Evolutionary conservation across 305 asterid species (phyloP), one percentile per base, ranked within the genome.

Genomic region (Ajuga reptans): DNA sequence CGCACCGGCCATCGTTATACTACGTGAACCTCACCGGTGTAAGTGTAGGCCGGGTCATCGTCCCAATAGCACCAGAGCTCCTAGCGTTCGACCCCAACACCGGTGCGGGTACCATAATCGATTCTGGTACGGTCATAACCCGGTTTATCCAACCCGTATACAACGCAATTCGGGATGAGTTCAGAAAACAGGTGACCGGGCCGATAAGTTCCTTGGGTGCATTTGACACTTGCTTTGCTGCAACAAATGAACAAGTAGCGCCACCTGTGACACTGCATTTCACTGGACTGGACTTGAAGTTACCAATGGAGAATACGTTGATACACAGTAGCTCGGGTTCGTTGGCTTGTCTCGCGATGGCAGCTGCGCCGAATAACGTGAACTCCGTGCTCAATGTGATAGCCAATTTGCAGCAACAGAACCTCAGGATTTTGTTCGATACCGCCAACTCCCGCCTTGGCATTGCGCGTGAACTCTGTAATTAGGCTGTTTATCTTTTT

Each of bases 351-450:
- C 71, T 92, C 85, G 89, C 98, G 0, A 88, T 92, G 96, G 98
- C 96, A 0, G 89, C 96, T 4, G 90, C 92, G 0, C 96, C 98
- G 0, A 71, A 68, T 43, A 88, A 88, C 53, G 85, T 85, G 77
- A 84, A 92, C 84, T 88, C 97, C 0, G 89, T 81, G 69, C 80
- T 92, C 73, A 92, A 89, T 64, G 89, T 90, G 2, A 84, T 92
- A 21, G 98, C 97, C 76, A 90, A 84, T 83, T 81, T 90, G 86
- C 97, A 92, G 95, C 98, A 92, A 72, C 98, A 92, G 77, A 92
- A 92, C 41, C 82, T 90, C 11, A 83, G 97, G 90, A 85, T 92
- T 50, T 9, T 90, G 90, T 90, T 90, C 31, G 98, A 92, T 21
- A 86, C 89, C 0, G 84, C 66, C 0, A 90, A 90, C 46, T 88